Conservation (phyloP, 2,329 filamentous ascomycete genomes). For the Exophiala spinifera region DNA sequence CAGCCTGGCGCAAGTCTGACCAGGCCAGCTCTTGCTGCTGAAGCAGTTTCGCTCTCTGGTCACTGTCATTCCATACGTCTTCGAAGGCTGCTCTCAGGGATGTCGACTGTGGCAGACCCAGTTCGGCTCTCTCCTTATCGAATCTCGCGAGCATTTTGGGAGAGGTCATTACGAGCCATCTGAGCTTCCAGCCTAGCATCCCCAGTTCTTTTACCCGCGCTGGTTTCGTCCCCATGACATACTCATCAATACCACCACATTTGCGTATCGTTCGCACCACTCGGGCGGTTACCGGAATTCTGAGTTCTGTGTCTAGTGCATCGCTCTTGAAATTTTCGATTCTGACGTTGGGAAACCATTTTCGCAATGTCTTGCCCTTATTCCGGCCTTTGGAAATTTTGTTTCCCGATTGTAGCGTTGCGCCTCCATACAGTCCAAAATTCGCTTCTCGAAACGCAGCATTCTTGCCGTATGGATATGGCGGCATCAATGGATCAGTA, state of each 20-base stretch:
- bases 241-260: constrained; percentile 85
- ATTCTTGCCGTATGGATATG: constrained; percentile 47
- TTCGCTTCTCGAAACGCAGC: constrained; percentile 46
- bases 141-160: constrained; percentile 64
- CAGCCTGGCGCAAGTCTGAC: constrained; percentile 29
- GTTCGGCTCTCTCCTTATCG: constrained; percentile 58
- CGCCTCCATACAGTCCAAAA: constrained; percentile 47
- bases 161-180: constrained; percentile 87
- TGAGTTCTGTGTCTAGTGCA: constrained; percentile 42
- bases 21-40: constrained; percentile 38
- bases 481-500: constrained; percentile 36
- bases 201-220: constrained; percentile 80
- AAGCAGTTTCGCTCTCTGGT: constrained; percentile 41
- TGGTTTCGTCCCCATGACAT: constrained; percentile 77
- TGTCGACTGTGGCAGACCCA: constrained; percentile 61
- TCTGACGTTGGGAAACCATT: constrained; percentile 50
- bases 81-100: constrained; percentile 35
- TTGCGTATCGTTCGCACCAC: constrained; percentile 65
- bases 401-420: constrained; percentile 48
- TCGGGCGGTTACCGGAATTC: constrained; percentile 45
- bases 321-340: constrained; percentile 47
- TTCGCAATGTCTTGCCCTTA: constrained; percentile 48
- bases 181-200: constrained; percentile 81
- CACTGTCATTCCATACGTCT: constrained; percentile 43
- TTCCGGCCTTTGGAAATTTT: constrained; percentile 50